Base-by-base conservation (phyloP, 1,139 yeast species). In the Candida neerlandica region DNA sequence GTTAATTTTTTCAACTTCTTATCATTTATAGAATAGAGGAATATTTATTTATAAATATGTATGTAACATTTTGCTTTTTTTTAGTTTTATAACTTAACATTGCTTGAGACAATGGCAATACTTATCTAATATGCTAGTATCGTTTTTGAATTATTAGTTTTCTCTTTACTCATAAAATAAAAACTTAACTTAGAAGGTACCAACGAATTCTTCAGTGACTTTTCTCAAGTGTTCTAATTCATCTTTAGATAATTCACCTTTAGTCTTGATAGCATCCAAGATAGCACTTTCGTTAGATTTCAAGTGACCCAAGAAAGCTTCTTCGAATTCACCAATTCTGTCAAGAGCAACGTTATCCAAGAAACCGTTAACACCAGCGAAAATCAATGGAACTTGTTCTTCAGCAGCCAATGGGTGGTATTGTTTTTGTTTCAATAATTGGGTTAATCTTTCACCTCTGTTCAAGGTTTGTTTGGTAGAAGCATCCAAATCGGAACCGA, bases 401-500 rank as follows among this genome's bases (percentile, higher is more conserved):
- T 94, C 97, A 70, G 98, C 96, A 73, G 97, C 86, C 75, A 92
- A 80, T 75, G 99, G 99, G 68, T 87, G 71, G 84, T 86, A 89
- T 84, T 95, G 99, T 80, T 85, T 89, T 85, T 95, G 99, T 82
- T 92, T 92, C 78, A 95, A 87, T 77, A 95, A 82, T 84, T 92
- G 99, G 68, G 99, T 94, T 75, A 95, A 89, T 86, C 99, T 95
- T 86, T 95, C 99, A 91, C 99, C 99, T 88, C 99, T 94, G 70
- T 83, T 81, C 78, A 95, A 87, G 71, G 99, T 95, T 83, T 91
- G 97, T 85, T 94, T 94, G 80, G 99, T 95, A 55, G 98, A 90
- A 69, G 99, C 98, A 80, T 95, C 99, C 79, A 95, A 87, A 80
- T 95, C 99, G 67, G 99, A 94, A 88, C 99, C 99, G 85, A 94